Percentiles rank a stretch among this genome's conserved stretches.
Conservation (phyloP, 352 stramenopile genomes). For the Albugo laibachii region DNA sequence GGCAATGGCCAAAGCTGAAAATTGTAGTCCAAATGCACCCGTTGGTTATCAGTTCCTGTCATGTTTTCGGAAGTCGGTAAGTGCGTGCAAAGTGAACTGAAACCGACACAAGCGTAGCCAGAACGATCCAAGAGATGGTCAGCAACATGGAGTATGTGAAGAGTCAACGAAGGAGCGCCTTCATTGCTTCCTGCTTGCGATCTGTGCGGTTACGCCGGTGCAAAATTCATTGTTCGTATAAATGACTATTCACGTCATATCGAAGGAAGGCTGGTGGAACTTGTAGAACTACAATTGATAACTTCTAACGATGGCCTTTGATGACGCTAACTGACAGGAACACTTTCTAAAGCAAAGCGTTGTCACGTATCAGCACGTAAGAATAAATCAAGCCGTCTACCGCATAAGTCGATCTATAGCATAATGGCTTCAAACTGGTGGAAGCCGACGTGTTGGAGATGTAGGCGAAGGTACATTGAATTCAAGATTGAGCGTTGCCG, state of each 20-base stretch:
- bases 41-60: constrained; percentile 26
- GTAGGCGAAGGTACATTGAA: no score
- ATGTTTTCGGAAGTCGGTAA: constrained; percentile 60
- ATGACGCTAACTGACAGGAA: no score
- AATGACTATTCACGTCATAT: constrained; percentile 74
- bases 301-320: no score
- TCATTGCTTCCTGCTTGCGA: not conserved
- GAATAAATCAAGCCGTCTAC: no score
- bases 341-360: no score
- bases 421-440: no score
- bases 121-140: constrained; percentile 61
- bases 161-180: not conserved
- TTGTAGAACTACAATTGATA: no score
- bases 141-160: constrained; percentile 62
- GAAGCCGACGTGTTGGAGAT: no score
- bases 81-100: constrained; percentile 61
- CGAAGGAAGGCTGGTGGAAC: constrained; percentile 53
- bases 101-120: constrained; percentile 57
- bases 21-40: constrained; percentile 20
- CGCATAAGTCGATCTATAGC: no score
- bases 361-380: no score
- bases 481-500: no score
- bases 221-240: constrained; percentile 74
- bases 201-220: constrained; percentile 53
- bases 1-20: constrained; percentile 37